Base-by-base conservation (phyloP, 257 asterid genomes). In the Fraxinus anomala region DNA sequence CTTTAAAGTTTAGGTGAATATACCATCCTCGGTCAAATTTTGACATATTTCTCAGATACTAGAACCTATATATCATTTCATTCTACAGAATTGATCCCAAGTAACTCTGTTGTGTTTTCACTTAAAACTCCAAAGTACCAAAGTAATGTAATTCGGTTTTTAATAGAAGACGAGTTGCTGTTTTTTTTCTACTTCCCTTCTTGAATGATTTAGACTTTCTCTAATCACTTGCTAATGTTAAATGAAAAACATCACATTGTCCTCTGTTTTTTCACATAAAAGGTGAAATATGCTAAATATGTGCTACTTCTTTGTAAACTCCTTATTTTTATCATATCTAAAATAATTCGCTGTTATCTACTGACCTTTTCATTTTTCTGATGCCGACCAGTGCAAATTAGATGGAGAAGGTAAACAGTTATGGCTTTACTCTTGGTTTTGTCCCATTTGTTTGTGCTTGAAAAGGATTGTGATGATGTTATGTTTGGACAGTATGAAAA, bases 331-430 rank as follows among this genome's bases (percentile, higher is more conserved):
- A 26, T 59, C 54, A 44, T 12, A 40, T 44, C 54, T 44, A 44
- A 13, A 44, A 44, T 13, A 13, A 66, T 68, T 68, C 66, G 63
- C 49, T 69, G 21, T 28, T 24, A 13, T 72, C 59, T 75, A 23
- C 83, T 79, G 24, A 81, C 63, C 24, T 51, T 51, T 1, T 72
- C 44, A 8, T 26, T 36, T 63, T 17, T 19, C 63, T 19, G 63
- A 79, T 40, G 51, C 68, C 44, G 61, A 40, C 36, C 84, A 47
- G 90, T 59, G 78, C 51, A 73, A 77, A 76, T 81, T 71, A 84
- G 84, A 93, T 94, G 98, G 98, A 94, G 71, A 95, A 94, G 98
- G 98, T 94, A 87, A 74, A 59, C 42, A 75, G 31, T 36, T 51
- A 69, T 19, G 23, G 9, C 23, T 68, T 77, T 36, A 23, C 8